Percentiles rank a stretch among this genome's conserved stretches.
phyloP scores from a whole-genome alignment of 2,329 filamentous ascomycete genomes.

The Zalaria sp. region DNA sequence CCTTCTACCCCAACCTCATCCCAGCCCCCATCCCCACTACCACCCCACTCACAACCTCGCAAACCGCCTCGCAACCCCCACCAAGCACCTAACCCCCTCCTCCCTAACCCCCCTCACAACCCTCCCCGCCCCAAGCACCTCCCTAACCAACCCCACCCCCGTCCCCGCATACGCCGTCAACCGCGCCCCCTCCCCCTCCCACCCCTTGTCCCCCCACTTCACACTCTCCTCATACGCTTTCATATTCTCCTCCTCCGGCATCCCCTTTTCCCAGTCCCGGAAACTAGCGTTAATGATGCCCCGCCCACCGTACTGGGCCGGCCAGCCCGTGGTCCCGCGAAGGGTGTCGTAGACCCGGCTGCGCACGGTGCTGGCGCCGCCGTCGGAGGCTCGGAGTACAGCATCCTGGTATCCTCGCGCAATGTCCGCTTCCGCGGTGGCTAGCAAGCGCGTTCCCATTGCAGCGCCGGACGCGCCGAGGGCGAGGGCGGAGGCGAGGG shows the following conservation, averaged over 20 bases:
- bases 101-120: constrained; percentile 36
- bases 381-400: constrained; percentile 33
- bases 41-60: too few relatives aligned
- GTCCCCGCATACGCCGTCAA: constrained; percentile 50
- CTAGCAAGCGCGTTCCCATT: constrained; percentile 52
- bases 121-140: constrained; percentile 33
- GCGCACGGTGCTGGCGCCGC: constrained; percentile 34
- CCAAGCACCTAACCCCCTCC: constrained; percentile 18
- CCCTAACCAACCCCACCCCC: constrained; percentile 42
- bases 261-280: constrained; percentile 22
- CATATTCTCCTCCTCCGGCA: constrained; percentile 27
- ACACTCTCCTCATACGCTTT: constrained; percentile 32
- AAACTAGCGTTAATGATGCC: constrained; percentile 43
- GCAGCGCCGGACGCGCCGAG: constrained; percentile 39
- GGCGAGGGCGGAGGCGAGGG: constrained; percentile 38
- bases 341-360: constrained; percentile 39
- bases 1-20: too few relatives aligned
- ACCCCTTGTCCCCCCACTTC: constrained; percentile 33
- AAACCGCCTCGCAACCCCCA: constrained; percentile 2
- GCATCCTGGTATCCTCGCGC: constrained; percentile 31
- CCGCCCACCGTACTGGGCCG: constrained; percentile 40
- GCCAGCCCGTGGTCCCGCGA: constrained; percentile 44
- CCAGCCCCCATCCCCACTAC: too few relatives aligned
- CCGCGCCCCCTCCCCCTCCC: constrained; percentile 34
- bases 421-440: constrained; percentile 30